phyloP scores from a whole-genome alignment of 192 early-diverging fungal species.

The Coemansia sp. region DNA sequence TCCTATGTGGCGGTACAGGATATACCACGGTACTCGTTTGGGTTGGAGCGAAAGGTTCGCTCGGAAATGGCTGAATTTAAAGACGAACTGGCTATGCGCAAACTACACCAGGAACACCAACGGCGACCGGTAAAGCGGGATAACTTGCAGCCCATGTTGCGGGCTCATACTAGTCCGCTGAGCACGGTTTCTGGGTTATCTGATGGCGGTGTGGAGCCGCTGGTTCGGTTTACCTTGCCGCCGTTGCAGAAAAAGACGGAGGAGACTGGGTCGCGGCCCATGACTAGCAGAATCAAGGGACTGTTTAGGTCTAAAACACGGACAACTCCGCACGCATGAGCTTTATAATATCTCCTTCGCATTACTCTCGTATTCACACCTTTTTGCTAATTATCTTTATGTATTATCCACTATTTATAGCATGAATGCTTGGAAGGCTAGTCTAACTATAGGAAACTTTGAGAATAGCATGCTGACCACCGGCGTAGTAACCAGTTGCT shows the following conservation, averaged over 20 bases:
- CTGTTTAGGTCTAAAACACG: conserved; percentile 43
- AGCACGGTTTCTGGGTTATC: background rate
- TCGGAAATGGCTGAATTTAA: conserved; percentile 29
- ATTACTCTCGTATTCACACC: background rate
- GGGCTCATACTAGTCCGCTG: conserved; percentile 24
- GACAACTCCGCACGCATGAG: conserved; percentile 15
- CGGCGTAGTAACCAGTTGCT: conserved; percentile 38
- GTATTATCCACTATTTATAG: conserved; percentile 21
- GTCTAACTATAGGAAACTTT: conserved; percentile 42
- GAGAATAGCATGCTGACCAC: conserved; percentile 39
- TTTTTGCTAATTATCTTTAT: background rate
- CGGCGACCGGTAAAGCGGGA: conserved; percentile 25
- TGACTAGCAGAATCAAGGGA: conserved; percentile 34
- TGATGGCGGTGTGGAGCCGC: conserved; percentile 8
- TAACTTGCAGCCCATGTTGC: conserved; percentile 2
- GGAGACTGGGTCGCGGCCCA: conserved; percentile 18
- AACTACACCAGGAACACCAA: conserved; percentile 38
- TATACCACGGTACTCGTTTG: conserved; percentile 42
- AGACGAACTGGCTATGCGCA: conserved; percentile 39
- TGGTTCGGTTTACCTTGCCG: conserved; percentile 30
- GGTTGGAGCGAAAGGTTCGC: conserved; percentile 37
- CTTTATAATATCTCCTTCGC: background rate
- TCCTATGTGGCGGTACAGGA: conserved; percentile 37
- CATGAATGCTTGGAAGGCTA: conserved; percentile 52
- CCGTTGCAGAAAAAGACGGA: conserved; percentile 14